Conservation (phyloP, 169 alveolate genomes). For the Eimeria necatrix region DNA sequence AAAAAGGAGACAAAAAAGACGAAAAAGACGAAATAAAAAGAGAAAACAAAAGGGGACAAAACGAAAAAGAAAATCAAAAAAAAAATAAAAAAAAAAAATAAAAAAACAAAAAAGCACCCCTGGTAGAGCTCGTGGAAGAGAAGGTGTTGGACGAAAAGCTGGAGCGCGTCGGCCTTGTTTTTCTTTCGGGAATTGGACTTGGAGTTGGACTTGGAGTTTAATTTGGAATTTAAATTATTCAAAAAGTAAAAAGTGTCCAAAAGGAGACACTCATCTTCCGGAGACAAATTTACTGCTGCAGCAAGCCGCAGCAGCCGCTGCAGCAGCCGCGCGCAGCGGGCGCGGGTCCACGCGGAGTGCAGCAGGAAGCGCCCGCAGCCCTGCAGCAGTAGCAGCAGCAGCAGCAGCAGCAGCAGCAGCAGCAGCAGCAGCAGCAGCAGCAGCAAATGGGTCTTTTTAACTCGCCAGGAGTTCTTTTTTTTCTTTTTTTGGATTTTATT, state of each 20-base stretch:
- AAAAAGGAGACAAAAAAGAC: too few relatives aligned
- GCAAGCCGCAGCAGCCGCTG: constrained; percentile 51
- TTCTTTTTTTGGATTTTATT: too few relatives aligned
- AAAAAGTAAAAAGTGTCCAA: constrained; percentile 45
- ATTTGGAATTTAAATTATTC: background rate
- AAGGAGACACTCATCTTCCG: constrained; percentile 20
- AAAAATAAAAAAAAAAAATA: too few relatives aligned
- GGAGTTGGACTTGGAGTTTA: background rate
- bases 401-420: too few relatives aligned
- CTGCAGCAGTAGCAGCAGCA: background rate
- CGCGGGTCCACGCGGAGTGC: background rate
- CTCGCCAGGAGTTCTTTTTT: too few relatives aligned
- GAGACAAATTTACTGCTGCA: background rate
- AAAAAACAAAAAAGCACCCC: too few relatives aligned
- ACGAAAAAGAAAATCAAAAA: too few relatives aligned
- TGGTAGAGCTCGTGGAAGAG: constrained; percentile 15
- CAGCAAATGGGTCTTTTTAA: too few relatives aligned
- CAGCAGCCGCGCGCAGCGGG: constrained; percentile 15
- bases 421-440: too few relatives aligned
- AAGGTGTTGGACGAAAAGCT: background rate
- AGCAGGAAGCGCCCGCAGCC: constrained; percentile 73
- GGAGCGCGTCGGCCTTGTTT: background rate
- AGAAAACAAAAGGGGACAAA: too few relatives aligned
- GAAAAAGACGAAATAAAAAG: too few relatives aligned
- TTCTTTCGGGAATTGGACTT: background rate